Base-by-base conservation (phyloP, 495 filamentous ascomycete genomes). In the Lasiosphaeria miniovina region DNA sequence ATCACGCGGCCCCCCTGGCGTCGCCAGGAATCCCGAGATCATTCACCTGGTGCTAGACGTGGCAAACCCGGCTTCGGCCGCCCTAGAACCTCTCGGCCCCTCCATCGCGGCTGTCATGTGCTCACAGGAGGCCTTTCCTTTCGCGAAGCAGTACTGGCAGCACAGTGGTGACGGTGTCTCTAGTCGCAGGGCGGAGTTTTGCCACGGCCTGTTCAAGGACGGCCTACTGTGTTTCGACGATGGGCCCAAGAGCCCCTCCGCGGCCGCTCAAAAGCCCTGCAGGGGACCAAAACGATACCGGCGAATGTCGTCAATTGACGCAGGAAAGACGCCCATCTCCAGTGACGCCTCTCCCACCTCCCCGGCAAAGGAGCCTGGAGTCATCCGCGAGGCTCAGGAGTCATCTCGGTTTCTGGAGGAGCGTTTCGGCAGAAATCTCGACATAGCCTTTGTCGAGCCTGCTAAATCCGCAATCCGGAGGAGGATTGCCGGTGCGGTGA, bases 151-250 rank as follows among this genome's bases (percentile, higher is more conserved):
- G 62, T 96, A 93, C 67, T 98, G 94, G 94, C 94, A 97, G 63
- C 94, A 98, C 70, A 86, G 90, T 6, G 94, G 94, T n/a, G 91
- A 96, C 62, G 94, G 94, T 6, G 80, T 98, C 32, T 96, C 92
- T 3, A 96, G 91, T 72, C 88, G 94, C 46, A 84, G 92, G 15
- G 92, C 90, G 12, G 94, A 96, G 68, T 96, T 93, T 70, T 96
- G 90, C 70, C 84, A 89, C 52, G 73, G 76, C 40, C 81, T 90
- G 11, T 84, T 96, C 64, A 80, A 84, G 24, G 86, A 93, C 58
- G 86, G 88, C 1, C 74, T 85, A 33, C 76, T 98, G 33, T 77
- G 88, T 4, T 82, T 85, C 32, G 75, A 81, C 34, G 75, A 70
- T 14, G 56, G 24, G 32, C 60, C 62, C n/a, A 58, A 61, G 17